These are phyloP conservation scores for Penicillium nordicum DNA, from an alignment of 2,329 filamentous ascomycete genomes.

Conservation along the genomic window DNA sequence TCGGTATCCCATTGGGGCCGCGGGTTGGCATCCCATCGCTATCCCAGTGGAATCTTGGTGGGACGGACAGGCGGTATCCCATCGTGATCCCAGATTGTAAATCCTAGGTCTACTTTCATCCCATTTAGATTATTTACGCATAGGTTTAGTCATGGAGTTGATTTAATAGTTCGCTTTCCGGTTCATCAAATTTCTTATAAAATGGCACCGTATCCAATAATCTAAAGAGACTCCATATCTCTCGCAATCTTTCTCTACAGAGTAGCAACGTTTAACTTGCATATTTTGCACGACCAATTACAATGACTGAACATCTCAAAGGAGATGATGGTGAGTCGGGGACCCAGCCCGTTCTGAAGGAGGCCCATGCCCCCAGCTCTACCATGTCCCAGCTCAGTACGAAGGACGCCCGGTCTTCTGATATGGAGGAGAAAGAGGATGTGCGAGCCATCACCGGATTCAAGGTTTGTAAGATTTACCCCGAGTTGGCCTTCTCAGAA, in stretches of 20 bases:
- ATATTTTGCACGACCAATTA: not conserved
- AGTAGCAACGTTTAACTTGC: not conserved
- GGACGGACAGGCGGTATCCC: not conserved
- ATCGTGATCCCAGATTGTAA: not conserved
- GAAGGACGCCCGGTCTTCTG: not conserved
- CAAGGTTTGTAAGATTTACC: not conserved
- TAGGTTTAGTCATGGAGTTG: not conserved
- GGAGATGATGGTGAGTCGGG: not conserved
- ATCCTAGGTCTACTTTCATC: not conserved
- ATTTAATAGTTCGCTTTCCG: not conserved
- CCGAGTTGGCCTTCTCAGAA: not conserved
- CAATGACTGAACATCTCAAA: not conserved
- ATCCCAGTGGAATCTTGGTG: not conserved
- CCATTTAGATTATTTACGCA: not conserved
- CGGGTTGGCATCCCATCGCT: not conserved
- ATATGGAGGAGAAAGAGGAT: not conserved
- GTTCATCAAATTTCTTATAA: not conserved
- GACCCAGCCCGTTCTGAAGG: not conserved
- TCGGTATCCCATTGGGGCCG: too few relatives aligned
- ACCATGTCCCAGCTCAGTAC: not conserved
- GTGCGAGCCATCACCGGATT: not conserved
- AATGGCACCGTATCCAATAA: not conserved
- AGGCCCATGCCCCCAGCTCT: not conserved
- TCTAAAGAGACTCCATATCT: not conserved
- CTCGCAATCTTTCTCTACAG: not conserved